These are phyloP conservation scores for Chamaecyparis obtusa DNA, from an alignment of 75 land plant species.

Conservation along the genomic window DNA sequence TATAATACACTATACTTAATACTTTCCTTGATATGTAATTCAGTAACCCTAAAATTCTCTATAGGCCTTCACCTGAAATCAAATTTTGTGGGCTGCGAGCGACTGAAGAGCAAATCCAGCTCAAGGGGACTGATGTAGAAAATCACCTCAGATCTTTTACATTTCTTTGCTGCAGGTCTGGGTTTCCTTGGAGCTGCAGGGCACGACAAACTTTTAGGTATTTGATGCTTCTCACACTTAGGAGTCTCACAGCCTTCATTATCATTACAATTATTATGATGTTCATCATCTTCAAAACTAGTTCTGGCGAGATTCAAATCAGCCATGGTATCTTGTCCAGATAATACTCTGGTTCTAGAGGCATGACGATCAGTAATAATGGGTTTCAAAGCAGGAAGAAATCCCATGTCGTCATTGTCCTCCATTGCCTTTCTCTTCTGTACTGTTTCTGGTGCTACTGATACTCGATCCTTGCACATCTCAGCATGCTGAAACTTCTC, in stretches of 20 bases:
- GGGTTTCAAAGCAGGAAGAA: neutral
- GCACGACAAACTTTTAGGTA: neutral
- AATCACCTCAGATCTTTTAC: neutral
- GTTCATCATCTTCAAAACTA: neutral
- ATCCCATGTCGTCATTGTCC: neutral
- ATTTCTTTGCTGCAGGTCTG: neutral
- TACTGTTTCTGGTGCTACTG: neutral
- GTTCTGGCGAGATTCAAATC: neutral
- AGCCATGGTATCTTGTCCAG: neutral
- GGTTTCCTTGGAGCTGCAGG: conserved; percentile 2
- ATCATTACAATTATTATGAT: neutral
- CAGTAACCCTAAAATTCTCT: neutral
- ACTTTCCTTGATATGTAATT: neutral
- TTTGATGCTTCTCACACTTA: neutral
- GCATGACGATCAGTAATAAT: neutral
- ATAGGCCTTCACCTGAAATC: neutral
- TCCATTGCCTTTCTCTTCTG: neutral
- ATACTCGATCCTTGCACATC: neutral
- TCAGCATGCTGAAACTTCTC: neutral
- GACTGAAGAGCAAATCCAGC: neutral
- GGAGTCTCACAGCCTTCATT: neutral
- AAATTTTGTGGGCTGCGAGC: neutral
- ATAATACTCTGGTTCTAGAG: neutral
- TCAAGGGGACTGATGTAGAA: neutral
- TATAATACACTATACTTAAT: no score